These are phyloP conservation scores for Podaxis pistillaris DNA, from an alignment of 768 basidiomycete species.

Conservation along the genomic window DNA sequence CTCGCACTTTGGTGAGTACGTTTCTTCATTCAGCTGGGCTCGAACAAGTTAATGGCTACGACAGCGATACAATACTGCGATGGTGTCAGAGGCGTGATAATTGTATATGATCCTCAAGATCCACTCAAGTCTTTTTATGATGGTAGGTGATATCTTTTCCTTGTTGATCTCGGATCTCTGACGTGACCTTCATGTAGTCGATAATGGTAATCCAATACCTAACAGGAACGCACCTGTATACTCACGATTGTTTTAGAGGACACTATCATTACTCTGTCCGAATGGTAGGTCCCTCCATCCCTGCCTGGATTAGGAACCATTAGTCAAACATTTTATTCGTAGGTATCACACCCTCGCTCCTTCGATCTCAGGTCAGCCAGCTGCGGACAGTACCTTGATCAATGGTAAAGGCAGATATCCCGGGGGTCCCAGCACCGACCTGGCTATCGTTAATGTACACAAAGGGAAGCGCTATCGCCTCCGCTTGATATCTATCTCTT, in stretches of 20 bases:
- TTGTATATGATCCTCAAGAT: conserved; percentile 24
- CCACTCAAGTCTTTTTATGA: conserved; percentile 24
- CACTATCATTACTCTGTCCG: conserved; percentile 49
- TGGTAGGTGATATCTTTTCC: conserved; percentile 18
- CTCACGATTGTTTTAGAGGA: conserved; percentile 14
- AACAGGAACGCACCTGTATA: neutral
- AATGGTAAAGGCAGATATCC: conserved; percentile 50
- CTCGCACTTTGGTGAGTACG: conserved; percentile 27
- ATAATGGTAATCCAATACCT: neutral
- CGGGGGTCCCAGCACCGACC: conserved; percentile 36
- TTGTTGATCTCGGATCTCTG: neutral
- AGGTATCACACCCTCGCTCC: conserved; percentile 37
- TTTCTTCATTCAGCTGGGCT: neutral
- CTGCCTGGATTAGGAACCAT: neutral
- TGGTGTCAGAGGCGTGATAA: conserved; percentile 23
- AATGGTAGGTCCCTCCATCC: conserved; percentile 35
- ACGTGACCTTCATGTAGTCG: neutral
- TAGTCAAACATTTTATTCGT: neutral
- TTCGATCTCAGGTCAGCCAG: conserved; percentile 19
- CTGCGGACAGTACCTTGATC: conserved; percentile 45
- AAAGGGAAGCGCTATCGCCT: conserved; percentile 48
- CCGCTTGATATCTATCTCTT: conserved; percentile 50
- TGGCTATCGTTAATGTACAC: conserved; percentile 45
- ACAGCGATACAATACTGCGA: conserved; percentile 25
- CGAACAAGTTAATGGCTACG: neutral